phyloP scores from a whole-genome alignment of 805 yeast genomes.

The Saccharomycopsis fibuligera region DNA sequence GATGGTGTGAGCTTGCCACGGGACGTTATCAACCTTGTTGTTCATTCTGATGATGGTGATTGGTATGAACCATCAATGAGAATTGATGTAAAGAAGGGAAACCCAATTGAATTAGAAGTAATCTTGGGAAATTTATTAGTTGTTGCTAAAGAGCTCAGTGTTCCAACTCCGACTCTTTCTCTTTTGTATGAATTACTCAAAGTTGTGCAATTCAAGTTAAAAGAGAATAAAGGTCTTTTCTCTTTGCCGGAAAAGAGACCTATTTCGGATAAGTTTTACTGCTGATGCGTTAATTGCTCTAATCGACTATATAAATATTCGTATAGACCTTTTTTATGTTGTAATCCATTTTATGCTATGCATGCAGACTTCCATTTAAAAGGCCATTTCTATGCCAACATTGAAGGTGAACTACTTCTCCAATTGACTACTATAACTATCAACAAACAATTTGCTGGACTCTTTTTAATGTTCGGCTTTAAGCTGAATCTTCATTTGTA shows the following conservation, averaged over 20 bases:
- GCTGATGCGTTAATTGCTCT: too few species aligned
- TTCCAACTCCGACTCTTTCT: constrained; percentile 53
- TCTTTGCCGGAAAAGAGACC: constrained; percentile 18
- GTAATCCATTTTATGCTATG: too few species aligned
- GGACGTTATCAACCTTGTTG: constrained; percentile 40
- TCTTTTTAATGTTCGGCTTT: too few species aligned
- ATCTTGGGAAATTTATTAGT: constrained; percentile 60
- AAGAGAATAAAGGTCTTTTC: constrained; percentile 47
- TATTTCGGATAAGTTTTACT: too few species aligned
- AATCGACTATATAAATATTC: too few species aligned
- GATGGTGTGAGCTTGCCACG: constrained; percentile 54
- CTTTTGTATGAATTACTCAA: constrained; percentile 53
- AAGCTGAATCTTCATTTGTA: too few species aligned
- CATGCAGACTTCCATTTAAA: too few species aligned
- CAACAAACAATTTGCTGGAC: too few species aligned
- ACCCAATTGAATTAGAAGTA: constrained; percentile 65
- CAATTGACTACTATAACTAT: too few species aligned
- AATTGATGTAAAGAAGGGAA: constrained; percentile 57
- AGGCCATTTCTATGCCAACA: too few species aligned
- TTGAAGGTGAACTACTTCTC: too few species aligned
- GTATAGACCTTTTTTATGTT: too few species aligned
- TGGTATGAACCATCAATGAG: constrained; percentile 68
- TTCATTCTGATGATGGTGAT: constrained; percentile 51
- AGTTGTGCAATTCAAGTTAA: constrained; percentile 53
- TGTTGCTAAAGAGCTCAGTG: constrained; percentile 39